phyloP scores from a whole-genome alignment of 305 asterid species.

The Rubia peregrina region DNA sequence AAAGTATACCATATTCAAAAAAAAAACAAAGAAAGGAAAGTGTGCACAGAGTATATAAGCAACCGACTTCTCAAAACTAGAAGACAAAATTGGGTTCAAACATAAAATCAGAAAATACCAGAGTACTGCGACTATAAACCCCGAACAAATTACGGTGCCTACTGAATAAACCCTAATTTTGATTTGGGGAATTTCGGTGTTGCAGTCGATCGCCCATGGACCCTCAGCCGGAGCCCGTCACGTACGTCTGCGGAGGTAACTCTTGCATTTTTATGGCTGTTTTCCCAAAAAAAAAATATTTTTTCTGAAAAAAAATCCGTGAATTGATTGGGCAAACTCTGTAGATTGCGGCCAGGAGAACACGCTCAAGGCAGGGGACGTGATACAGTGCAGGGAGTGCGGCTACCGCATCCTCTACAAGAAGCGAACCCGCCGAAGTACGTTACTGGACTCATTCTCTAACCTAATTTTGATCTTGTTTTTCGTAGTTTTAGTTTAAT shows the following conservation, averaged over 20 bases:
- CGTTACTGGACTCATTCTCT: background rate
- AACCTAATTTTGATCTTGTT: background rate
- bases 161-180: background rate
- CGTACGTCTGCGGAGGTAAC: slow-evolving; percentile 78
- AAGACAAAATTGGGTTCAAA: no score
- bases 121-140: no score
- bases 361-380: slow-evolving; percentile 72
- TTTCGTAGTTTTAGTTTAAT: background rate
- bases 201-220: slow-evolving; percentile 37
- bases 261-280: background rate
- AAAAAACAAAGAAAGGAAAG: no score
- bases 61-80: no score
- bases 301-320: background rate
- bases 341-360: slow-evolving; percentile 91
- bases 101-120: no score
- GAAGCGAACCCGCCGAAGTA: slow-evolving; percentile 91
- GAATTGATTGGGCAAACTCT: background rate
- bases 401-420: slow-evolving; percentile 90
- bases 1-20: no score
- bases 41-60: no score
- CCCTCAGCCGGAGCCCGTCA: slow-evolving; percentile 78
- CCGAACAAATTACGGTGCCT: no score
- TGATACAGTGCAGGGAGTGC: slow-evolving; percentile 88
- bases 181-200: background rate
- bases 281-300: background rate